Base-by-base conservation (phyloP, 2,329 filamentous ascomycete species). In the Aureobasidium sp. region DNA sequence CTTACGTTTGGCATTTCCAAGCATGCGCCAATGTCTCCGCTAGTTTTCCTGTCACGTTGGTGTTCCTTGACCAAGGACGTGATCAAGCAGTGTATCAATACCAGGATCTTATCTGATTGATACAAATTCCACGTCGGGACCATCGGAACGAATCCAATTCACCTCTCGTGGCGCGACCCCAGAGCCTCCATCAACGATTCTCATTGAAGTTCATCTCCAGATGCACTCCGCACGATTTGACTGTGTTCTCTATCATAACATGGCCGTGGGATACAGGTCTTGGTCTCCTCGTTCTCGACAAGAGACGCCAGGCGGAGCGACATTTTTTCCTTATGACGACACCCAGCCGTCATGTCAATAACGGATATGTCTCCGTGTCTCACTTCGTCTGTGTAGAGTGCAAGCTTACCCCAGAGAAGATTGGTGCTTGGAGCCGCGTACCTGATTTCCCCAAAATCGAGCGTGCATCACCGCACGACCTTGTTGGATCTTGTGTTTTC, bases 51-150 rank as follows among this genome's bases (percentile, higher is more conserved):
- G 17, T 53, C 31, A 23, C 29, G 21, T 19, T 19, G 33, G 31
- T 17, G 19, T 33, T 21, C 29, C 23, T 49, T 29, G 27, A 33
- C 9, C 5, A 25, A 31, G 7, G 45, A n/a, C 6, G 9, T 15
- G 13, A 46, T 31, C n/a, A n/a, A 17, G 7, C 17, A 43, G 23
- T 17, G 42, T 35, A 15, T 31, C 27, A 23, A 19, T 6, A 21
- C n/a, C 19, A 29, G 21, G n/a, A 55, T 55, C 51, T 55, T 43
- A 55, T 55, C 51, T 33, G 51, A 55, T 55, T 33, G 49, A 53
- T 29, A 29, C 13, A 23, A 10, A 15, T 2, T 37, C 15, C 5
- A 37, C 47, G 11, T 33, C 23, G 19, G 38, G 10, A 31, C 13
- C 25, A 19, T 29, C 17, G 8, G 17, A 2, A 31, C 9, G 3